Conservation (phyloP, 176 grass and related monocot species). For the Hordeum marinum region DNA sequence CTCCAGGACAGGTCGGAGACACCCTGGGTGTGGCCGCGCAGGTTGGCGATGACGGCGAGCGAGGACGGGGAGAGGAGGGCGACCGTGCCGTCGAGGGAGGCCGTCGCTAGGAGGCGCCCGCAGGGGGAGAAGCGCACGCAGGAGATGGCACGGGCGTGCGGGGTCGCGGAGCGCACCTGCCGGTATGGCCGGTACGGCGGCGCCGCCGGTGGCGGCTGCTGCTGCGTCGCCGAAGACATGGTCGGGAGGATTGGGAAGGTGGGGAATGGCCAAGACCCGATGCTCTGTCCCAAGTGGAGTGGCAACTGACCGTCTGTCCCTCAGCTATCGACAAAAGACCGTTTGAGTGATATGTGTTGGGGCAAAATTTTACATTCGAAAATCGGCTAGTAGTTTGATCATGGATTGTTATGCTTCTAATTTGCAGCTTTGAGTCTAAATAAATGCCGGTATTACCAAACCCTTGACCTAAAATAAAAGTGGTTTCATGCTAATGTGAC, state of each 20-base stretch:
- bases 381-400: no score
- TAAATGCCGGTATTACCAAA: no score
- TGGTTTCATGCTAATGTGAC: no score
- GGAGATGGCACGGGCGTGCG: constrained; percentile 64
- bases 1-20: constrained; percentile 85
- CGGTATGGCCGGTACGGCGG: constrained; percentile 60
- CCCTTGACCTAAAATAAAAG: no score
- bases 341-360: no score
- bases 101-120: constrained; percentile 72
- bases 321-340: background rate
- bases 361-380: no score
- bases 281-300: background rate
- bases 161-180: constrained; percentile 37
- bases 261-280: background rate
- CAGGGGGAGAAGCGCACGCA: constrained; percentile 94
- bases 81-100: constrained; percentile 76
- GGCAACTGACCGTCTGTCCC: background rate
- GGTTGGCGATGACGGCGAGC: constrained; percentile 43
- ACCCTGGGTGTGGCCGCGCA: constrained; percentile 64
- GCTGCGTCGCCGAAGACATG: constrained; percentile 36
- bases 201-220: constrained; percentile 12
- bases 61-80: constrained; percentile 63
- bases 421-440: no score
- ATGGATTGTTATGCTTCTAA: no score
- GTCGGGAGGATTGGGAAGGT: background rate